phyloP scores from a whole-genome alignment of 2,329 filamentous ascomycete species.

The Monosporascus sp. region DNA sequence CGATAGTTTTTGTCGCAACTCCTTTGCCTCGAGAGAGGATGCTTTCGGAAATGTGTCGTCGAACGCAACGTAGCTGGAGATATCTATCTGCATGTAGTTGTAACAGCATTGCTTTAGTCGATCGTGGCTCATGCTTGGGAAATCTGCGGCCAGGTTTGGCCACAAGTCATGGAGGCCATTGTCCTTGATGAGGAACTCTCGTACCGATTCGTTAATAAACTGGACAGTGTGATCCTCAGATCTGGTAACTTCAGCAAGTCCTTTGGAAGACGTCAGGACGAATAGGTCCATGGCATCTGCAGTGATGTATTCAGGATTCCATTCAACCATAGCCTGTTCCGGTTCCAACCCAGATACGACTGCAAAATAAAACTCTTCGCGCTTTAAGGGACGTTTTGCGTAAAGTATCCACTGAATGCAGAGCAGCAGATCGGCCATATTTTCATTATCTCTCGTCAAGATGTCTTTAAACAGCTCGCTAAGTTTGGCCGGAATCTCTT shows the following conservation, averaged over 20 bases:
- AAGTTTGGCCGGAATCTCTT: constrained; percentile 33
- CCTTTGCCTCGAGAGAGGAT: constrained; percentile 8
- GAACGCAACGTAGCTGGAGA: constrained; percentile 8
- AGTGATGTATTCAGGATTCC: constrained; percentile 14
- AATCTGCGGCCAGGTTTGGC: constrained; percentile 28
- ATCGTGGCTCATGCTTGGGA: constrained; percentile 35
- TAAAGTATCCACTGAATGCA: constrained; percentile 52
- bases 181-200: constrained; percentile 40
- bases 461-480: constrained; percentile 47
- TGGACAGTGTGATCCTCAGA: constrained; percentile 32
- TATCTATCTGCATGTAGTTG: constrained; percentile 30
- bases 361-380: constrained; percentile 41
- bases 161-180: constrained; percentile 22
- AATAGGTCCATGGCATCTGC: constrained; percentile 24
- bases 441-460: constrained; percentile 37
- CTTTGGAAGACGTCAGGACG: constrained; percentile 42
- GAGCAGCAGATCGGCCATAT: constrained; percentile 35
- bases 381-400: constrained; percentile 36
- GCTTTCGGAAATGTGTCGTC: constrained; percentile 5
- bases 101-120: constrained; percentile 39
- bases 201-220: constrained; percentile 49
- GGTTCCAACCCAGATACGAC: constrained; percentile 23
- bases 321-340: constrained; percentile 12
- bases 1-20: constrained; percentile 11
- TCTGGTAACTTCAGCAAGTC: constrained; percentile 39